These are phyloP conservation scores for Elsinoe ampelina DNA, from an alignment of 2,329 filamentous ascomycete genomes.

Conservation along the genomic window DNA sequence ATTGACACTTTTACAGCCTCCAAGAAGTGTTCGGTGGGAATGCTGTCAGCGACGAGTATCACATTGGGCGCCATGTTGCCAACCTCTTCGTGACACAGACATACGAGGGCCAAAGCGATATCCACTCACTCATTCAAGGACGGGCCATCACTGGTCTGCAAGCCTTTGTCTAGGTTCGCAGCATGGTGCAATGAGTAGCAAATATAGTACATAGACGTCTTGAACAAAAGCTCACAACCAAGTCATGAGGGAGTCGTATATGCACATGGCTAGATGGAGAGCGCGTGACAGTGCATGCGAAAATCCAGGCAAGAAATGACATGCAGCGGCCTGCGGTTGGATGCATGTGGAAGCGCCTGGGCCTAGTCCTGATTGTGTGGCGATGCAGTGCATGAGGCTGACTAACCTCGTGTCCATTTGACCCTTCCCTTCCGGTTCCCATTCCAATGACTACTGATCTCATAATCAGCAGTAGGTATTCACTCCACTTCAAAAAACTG, in stretches of 20 bases:
- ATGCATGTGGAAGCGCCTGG: conserved; percentile 7
- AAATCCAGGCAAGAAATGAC: background rate
- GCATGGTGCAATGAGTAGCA: background rate
- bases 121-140: conserved; percentile 56
- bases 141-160: conserved; percentile 57
- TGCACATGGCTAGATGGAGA: background rate
- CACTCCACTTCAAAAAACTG: background rate
- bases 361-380: background rate
- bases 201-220: background rate
- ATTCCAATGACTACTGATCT: background rate
- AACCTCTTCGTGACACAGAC: conserved; percentile 97
- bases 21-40: conserved; percentile 98
- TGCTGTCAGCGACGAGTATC: conserved; percentile 95
- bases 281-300: background rate
- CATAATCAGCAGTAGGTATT: conserved; percentile 1
- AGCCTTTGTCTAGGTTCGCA: conserved; percentile 47
- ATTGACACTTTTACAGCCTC: conserved; percentile 39
- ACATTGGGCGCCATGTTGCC: conserved; percentile 86
- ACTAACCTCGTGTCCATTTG: conserved; percentile 4
- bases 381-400: background rate
- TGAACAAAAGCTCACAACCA: background rate
- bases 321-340: background rate
- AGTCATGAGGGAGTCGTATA: background rate
- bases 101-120: conserved; percentile 97
- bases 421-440: background rate